Percentiles rank a stretch among this genome's conserved stretches.
These are phyloP conservation scores for Hypoxylon lenormandii DNA, from an alignment of 495 filamentous ascomycete genomes.

Conservation along the genomic window DNA sequence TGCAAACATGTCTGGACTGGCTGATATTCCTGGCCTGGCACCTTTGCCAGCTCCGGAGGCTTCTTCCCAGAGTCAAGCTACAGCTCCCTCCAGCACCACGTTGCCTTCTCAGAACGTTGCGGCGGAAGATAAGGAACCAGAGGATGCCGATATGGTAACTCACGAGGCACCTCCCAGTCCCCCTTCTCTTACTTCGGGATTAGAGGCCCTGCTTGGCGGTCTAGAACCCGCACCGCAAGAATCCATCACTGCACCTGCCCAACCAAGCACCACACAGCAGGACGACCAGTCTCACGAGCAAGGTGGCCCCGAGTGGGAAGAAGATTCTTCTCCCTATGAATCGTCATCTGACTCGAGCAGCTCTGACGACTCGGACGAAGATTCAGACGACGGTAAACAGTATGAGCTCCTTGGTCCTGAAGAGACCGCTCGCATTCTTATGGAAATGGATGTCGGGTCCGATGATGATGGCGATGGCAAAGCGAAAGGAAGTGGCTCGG, in stretches of 20 bases:
- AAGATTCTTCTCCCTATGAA: conserved; percentile 71
- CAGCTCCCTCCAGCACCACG: not conserved
- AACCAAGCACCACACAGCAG: conserved; percentile 29
- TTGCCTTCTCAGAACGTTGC: not conserved
- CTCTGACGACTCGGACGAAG: conserved; percentile 70
- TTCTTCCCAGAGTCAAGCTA: not conserved
- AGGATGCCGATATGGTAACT: conserved; percentile 11
- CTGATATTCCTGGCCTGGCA: conserved; percentile 58
- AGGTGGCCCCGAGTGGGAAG: conserved; percentile 65
- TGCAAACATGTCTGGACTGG: conserved; percentile 58
- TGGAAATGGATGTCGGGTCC: conserved; percentile 75
- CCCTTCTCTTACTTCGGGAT: conserved; percentile 56
- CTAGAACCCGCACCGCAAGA: conserved; percentile 43
- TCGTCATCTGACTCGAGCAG: conserved; percentile 64
- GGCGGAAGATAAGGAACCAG: conserved; percentile 8
- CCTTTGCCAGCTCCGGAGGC: conserved; percentile 10
- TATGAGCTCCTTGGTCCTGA: conserved; percentile 77
- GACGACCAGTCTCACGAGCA: conserved; percentile 22
- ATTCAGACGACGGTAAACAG: conserved; percentile 68
- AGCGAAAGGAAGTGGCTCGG: conserved; percentile 53
- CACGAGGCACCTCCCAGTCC: conserved; percentile 47
- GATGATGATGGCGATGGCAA: conserved; percentile 75
- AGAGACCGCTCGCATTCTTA: conserved; percentile 81
- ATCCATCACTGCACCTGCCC: conserved; percentile 1
- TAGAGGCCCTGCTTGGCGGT: conserved; percentile 62